Conservation (phyloP, 805 yeast species). For the Grigorovia yakushimaensis region DNA sequence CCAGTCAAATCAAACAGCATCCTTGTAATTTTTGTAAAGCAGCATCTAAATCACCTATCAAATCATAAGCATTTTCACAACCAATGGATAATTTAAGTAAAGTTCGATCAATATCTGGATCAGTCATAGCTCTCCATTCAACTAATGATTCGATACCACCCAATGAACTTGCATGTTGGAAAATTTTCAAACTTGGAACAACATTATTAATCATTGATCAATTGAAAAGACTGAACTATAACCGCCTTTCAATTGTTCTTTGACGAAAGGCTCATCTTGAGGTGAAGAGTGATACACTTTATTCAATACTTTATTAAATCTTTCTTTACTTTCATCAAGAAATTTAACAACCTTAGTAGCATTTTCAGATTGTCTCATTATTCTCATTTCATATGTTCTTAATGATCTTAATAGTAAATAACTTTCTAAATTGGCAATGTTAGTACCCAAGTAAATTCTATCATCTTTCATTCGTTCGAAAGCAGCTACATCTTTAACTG, state of each 20-base stretch:
- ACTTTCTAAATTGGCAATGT: constrained; percentile 67
- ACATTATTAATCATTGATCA: constrained; percentile 50
- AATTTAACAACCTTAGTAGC: constrained; percentile 54
- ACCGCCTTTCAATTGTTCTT: constrained; percentile 55
- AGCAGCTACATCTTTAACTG: constrained; percentile 44
- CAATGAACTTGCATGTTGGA: constrained; percentile 85
- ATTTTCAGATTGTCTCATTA: constrained; percentile 52
- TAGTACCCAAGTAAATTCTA: constrained; percentile 67
- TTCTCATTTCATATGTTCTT: constrained; percentile 69
- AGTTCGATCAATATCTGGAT: constrained; percentile 43
- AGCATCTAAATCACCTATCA: constrained; percentile 58
- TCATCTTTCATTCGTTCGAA: constrained; percentile 45
- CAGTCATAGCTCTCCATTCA: constrained; percentile 82
- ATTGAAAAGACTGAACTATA: constrained; percentile 60
- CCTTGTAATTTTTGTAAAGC: constrained; percentile 34
- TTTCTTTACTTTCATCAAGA: constrained; percentile 39
- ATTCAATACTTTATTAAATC: constrained; percentile 38
- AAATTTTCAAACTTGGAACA: constrained; percentile 56
- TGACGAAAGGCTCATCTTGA: constrained; percentile 61
- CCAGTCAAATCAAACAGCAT: neutral
- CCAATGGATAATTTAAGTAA: constrained; percentile 74
- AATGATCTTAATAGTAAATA: constrained; percentile 68
- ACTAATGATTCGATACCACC: constrained; percentile 89
- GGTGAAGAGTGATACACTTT: constrained; percentile 63
- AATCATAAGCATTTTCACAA: constrained; percentile 64